Evolutionary conservation across 2,329 filamentous ascomycete species (phyloP).

Genomic region (Cercospora janseana): DNA sequence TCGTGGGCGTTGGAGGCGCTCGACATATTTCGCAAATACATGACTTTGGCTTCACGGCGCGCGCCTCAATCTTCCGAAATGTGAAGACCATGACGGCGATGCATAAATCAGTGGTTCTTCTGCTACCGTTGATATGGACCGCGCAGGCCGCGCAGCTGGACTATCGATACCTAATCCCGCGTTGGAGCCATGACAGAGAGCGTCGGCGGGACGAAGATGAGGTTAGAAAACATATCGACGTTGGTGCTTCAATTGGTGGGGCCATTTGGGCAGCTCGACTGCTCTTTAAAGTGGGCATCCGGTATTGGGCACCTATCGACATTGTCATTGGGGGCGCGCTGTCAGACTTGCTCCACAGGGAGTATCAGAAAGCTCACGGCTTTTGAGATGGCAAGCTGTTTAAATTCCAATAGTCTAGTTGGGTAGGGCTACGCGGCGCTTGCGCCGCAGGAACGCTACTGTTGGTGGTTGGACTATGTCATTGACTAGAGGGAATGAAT

Average conservation of each 20-base stretch:
- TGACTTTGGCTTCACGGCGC: constrained; percentile 33
- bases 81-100: constrained; percentile 31
- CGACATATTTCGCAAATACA: constrained; percentile 32
- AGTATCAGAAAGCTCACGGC: constrained; percentile 37
- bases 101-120: constrained; percentile 29
- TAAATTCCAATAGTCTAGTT: constrained; percentile 10
- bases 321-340: constrained; percentile 34
- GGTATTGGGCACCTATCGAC: constrained; percentile 34
- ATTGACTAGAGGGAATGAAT: constrained; percentile 65
- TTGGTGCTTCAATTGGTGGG: constrained; percentile 32
- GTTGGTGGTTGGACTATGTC: constrained; percentile 79
- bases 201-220: constrained; percentile 34
- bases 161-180: constrained; percentile 34
- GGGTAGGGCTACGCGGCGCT: constrained; percentile 21
- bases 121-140: constrained; percentile 27
- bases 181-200: constrained; percentile 36
- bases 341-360: constrained; percentile 35
- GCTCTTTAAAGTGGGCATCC: constrained; percentile 26
- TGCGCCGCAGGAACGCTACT: constrained; percentile 33
- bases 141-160: constrained; percentile 31
- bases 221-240: constrained; percentile 34
- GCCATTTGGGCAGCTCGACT: constrained; percentile 28
- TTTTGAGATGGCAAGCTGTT: constrained; percentile 13
- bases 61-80: constrained; percentile 32
- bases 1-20: constrained; percentile 29